Base-by-base conservation (phyloP, 2,329 filamentous ascomycete species). In the Xylariaceae sp. region DNA sequence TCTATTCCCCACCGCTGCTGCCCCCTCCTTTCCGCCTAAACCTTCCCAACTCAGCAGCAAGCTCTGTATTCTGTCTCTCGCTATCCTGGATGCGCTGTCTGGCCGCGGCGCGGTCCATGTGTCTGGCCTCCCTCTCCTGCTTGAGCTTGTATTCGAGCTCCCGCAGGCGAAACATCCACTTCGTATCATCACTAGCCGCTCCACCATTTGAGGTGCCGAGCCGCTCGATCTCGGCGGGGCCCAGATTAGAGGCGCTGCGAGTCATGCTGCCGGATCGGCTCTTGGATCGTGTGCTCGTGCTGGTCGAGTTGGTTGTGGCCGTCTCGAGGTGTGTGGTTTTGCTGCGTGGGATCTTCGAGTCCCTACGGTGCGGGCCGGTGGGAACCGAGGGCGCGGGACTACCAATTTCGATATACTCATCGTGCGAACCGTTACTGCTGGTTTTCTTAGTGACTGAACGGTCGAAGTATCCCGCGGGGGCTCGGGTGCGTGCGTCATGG, bases 111-210 rank as follows among this genome's bases (percentile, higher is more conserved):
- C 95, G 85, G 74, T 99, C 95, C 55, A 96, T 79, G 50, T 96
- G 79, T 44, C 95, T 79, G 1, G 88, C 92, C 73, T 98, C 95
- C 14, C 95, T 80, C 76, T 99, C 95, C 44, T 90, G 87, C 73
- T 96, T 96, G 18, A 99, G 79, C 65, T 96, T 86, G 63, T 88
- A 83, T 78, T 99, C 95, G 64, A 98, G 78, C 70, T 98, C 93
- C 54, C 91, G 86, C 32, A 98, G 79, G 6, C 95, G 80, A 61
- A 96, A 84, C 62, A 96, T 86, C 91, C 91, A 96, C 64, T 89
- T 85, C 62, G 90, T 88, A 65, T 93, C 89, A 40, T 77, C 75
- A 40, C 64, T 59, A 6, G 63, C 67, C 48, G 57, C 54, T 26
- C 23, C 32, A 40, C 61, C 57, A 21, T 67, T 63, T 0, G 70